Percentiles rank a stretch among this genome's conserved stretches.
Evolutionary conservation across 2,329 filamentous ascomycete genomes (phyloP).

Genomic region (Cladosporium oxysporum): DNA sequence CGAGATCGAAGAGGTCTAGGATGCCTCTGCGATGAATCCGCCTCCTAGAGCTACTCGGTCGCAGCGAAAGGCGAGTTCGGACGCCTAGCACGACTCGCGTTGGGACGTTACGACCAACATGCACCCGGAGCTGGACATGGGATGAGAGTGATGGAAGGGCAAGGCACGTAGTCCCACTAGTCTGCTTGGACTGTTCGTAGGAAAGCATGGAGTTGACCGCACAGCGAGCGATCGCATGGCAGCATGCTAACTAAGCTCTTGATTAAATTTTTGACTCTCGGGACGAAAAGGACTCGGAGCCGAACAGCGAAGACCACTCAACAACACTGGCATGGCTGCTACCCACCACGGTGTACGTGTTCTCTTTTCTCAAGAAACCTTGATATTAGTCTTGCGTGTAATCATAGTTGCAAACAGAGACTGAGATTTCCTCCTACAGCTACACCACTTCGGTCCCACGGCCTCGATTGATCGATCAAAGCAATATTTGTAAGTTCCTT

Average conservation of each 20-base stretch:
- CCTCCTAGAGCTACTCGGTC: constrained; percentile 1
- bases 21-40: constrained; percentile 6
- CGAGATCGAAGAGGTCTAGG: constrained; percentile 81
- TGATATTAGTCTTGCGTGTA: neutral
- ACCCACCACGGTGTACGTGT: constrained; percentile 1
- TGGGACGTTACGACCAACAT: neutral
- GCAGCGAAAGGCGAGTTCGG: neutral
- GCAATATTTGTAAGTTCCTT: neutral
- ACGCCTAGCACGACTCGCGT: neutral
- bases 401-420: neutral
- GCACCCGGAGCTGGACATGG: neutral
- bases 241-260: neutral
- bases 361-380: neutral
- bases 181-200: neutral
- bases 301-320: neutral
- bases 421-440: neutral
- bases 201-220: constrained; percentile 3
- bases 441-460: neutral
- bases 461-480: neutral
- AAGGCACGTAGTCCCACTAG: constrained; percentile 11
- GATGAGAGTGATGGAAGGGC: neutral
- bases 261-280: neutral
- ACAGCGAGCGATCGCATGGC: neutral
- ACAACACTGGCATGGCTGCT: neutral
- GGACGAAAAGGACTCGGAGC: neutral